Evolutionary conservation across 306 rosid genomes (phyloP).

Genomic region (Vigna angularis): DNA sequence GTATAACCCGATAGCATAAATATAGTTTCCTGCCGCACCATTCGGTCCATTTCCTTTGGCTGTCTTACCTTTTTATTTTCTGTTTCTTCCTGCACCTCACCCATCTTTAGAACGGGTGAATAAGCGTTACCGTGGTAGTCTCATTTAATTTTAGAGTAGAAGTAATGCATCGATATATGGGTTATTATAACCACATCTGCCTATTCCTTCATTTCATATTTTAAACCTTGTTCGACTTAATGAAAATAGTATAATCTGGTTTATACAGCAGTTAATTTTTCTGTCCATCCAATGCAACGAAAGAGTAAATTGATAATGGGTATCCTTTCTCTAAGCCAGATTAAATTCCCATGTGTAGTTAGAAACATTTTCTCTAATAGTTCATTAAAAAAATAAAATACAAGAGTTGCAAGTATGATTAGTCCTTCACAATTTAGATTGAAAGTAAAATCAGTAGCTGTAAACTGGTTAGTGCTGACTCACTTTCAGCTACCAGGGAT

Average conservation of each 20-base stretch:
- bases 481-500: no score
- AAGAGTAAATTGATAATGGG: not conserved
- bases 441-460: no score
- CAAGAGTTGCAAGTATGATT: no score
- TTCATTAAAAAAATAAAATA: not conserved
- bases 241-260: not conserved
- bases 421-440: no score
- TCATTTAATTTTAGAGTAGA: not conserved
- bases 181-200: not conserved
- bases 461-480: no score
- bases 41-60: conserved; percentile 15
- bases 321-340: not conserved
- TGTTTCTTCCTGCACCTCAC: not conserved
- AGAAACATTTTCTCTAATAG: not conserved
- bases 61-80: not conserved
- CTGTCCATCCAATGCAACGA: not conserved
- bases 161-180: not conserved
- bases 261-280: no score
- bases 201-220: not conserved
- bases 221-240: not conserved
- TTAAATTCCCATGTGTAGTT: no score
- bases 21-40: conserved; percentile 40
- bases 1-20: conserved; percentile 36
- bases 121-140: no score
- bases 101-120: no score